Percentiles rank a stretch among this genome's conserved stretches.
Evolutionary conservation across 1,139 yeast species (phyloP).

Genomic region (Sugiyamaella xylanicola): DNA sequence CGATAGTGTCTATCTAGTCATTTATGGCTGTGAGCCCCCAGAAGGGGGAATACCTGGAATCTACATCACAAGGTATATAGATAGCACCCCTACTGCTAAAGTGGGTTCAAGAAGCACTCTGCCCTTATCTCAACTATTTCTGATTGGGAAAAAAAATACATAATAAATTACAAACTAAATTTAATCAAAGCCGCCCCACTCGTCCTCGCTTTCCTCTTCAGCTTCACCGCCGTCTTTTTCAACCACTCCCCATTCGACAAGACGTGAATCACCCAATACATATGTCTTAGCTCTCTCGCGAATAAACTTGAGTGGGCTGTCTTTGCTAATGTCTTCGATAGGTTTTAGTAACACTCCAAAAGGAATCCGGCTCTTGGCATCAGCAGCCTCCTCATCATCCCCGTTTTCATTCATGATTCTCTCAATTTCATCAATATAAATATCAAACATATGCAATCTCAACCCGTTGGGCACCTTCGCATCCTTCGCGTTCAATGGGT

Average conservation of each 20-base stretch:
- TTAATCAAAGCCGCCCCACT: constrained; percentile 56
- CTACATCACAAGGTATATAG: no score
- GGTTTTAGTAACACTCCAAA: constrained; percentile 58
- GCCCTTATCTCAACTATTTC: no score
- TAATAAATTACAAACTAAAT: not conserved
- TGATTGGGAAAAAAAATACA: not conserved
- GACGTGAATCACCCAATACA: constrained; percentile 63
- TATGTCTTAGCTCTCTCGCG: constrained; percentile 67
- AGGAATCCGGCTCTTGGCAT: constrained; percentile 48
- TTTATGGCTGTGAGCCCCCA: no score
- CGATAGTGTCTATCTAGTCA: no score
- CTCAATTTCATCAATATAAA: constrained; percentile 82
- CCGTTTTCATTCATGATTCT: constrained; percentile 54
- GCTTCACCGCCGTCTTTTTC: constrained; percentile 43
- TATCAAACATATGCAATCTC: constrained; percentile 82
- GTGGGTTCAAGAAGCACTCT: no score
- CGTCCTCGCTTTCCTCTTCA: constrained; percentile 46
- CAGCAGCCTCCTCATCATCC: constrained; percentile 31
- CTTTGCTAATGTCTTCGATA: constrained; percentile 54
- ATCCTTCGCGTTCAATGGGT: constrained; percentile 42
- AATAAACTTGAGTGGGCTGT: constrained; percentile 61
- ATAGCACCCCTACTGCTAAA: no score
- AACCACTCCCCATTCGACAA: constrained; percentile 66
- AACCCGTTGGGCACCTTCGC: constrained; percentile 69
- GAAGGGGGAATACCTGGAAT: no score